Conservation (phyloP, 2,329 filamentous ascomycete genomes). For the Nemania abortiva region DNA sequence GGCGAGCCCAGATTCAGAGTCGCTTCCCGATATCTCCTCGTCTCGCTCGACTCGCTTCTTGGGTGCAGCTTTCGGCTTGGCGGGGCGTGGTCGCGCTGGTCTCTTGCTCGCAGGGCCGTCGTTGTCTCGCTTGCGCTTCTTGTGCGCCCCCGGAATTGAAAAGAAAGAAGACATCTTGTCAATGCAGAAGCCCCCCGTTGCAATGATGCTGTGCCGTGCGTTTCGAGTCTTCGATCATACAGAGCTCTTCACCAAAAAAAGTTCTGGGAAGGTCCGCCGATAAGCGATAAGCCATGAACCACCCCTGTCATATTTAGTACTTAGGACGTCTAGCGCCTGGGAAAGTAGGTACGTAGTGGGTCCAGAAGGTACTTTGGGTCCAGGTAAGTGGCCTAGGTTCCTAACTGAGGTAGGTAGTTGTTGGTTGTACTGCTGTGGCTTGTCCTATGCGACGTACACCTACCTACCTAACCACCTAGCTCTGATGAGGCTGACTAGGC, state of each 20-base stretch:
- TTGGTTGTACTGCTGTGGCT: neutral
- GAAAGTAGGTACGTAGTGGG: no score
- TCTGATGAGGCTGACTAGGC: conserved; percentile 52
- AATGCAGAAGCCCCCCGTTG: conserved; percentile 54
- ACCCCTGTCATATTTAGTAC: conserved; percentile 18
- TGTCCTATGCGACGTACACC: neutral
- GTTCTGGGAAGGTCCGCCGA: conserved; percentile 38
- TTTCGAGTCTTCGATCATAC: conserved; percentile 15
- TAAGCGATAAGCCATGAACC: conserved; percentile 36
- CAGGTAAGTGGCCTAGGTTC: neutral
- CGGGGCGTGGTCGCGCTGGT: conserved; percentile 62
- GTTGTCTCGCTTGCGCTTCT: conserved; percentile 85
- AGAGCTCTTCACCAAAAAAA: conserved; percentile 40
- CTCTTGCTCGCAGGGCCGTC: conserved; percentile 71
- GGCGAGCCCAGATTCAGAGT: conserved; percentile 74
- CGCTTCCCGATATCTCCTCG: conserved; percentile 79
- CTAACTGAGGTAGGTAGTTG: neutral
- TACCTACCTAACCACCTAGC: conserved; percentile 12
- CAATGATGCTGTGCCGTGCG: conserved; percentile 25
- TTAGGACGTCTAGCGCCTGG: no score
- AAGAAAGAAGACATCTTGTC: conserved; percentile 88
- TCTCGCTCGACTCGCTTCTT: conserved; percentile 65
- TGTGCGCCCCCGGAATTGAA: conserved; percentile 85
- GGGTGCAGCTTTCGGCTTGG: conserved; percentile 56
- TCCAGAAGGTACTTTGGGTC: neutral